Evolutionary conservation across 495 filamentous ascomycete species (phyloP), one percentile per base, ranked within the genome.

Genomic region (Trichocladium antarcticum): DNA sequence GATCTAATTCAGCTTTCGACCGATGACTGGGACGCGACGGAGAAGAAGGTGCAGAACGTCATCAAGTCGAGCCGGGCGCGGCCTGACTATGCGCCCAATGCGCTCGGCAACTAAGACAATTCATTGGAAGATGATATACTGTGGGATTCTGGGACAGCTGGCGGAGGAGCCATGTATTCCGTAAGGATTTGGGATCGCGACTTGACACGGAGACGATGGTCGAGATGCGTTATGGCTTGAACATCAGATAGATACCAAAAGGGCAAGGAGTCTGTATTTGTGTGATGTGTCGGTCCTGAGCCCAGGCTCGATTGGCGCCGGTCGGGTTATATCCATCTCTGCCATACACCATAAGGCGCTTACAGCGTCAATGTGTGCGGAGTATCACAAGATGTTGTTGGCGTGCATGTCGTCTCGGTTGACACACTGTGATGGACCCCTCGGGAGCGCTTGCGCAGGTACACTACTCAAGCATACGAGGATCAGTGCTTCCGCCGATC

Each of bases 11-110:
- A 69, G 49, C 67, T 79, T 37, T 61, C 64, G 45, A 66, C 69
- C 16, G 70, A 77, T 14, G 88, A 96, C 60, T 94, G 89, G 89
- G 89, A 96, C 53, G 65, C 74, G 34, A 85, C 89, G n/a, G 89
- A 95, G 67, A 70, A 74, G 45, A 74, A 79, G 39, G 79, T 96
- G 48, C 85, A 94, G 70, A 75, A 74, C 38, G 79, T 89, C 32
- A 86, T 94, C 72, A 89, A 89, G 70, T 87, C 79, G 54, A 78
- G 77, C 37, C 76, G 87, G 43, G 81, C 85, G 28, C 79, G 79
- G 53, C 69, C 76, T 2, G 76, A 74, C 43, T 84, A 68, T 45
- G 68, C 65, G n/a, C 72, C 72, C 8, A 67, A 59, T 45, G 64
- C 61, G 37, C 54, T 51, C 9, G 53, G 50, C 17, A 54, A 51